Evolutionary conservation across 2,329 filamentous ascomycete species (phyloP).

Genomic region (Colletotrichum truncatum): DNA sequence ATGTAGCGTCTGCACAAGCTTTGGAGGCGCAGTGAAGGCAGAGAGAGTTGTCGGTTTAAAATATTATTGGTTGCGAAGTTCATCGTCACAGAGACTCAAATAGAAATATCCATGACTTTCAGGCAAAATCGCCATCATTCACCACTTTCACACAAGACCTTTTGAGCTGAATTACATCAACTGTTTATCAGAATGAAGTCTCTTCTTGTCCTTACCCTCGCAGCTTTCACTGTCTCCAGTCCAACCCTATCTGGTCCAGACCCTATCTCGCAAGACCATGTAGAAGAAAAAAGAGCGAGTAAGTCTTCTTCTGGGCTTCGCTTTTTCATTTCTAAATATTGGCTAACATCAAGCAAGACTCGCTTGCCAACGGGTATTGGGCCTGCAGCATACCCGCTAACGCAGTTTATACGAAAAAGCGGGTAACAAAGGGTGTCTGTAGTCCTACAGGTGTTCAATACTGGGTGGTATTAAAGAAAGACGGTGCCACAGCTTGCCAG

Average conservation of each 20-base stretch:
- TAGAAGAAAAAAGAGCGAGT: background rate
- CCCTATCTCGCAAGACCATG: background rate
- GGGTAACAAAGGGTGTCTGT: background rate
- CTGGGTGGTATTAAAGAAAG: no score
- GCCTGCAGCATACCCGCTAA: background rate
- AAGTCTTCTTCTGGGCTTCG: background rate
- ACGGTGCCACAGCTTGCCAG: no score
- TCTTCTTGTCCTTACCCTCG: background rate
- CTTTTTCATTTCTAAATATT: background rate
- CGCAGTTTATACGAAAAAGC: background rate
- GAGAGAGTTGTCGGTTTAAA: no score
- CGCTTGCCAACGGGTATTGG: background rate
- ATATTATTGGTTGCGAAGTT: no score
- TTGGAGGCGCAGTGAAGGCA: no score
- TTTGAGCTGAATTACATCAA: no score
- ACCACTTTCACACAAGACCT: no score
- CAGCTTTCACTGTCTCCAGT: background rate
- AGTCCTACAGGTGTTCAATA: background rate
- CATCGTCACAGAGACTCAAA: no score
- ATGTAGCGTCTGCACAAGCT: no score
- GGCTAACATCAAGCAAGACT: background rate
- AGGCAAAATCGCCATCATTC: no score
- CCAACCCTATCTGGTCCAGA: background rate
- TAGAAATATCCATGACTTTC: no score
- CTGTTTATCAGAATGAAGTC: background rate